phyloP scores from a whole-genome alignment of 2,329 filamentous ascomycete species.

The Drechslerella dactyloides region DNA sequence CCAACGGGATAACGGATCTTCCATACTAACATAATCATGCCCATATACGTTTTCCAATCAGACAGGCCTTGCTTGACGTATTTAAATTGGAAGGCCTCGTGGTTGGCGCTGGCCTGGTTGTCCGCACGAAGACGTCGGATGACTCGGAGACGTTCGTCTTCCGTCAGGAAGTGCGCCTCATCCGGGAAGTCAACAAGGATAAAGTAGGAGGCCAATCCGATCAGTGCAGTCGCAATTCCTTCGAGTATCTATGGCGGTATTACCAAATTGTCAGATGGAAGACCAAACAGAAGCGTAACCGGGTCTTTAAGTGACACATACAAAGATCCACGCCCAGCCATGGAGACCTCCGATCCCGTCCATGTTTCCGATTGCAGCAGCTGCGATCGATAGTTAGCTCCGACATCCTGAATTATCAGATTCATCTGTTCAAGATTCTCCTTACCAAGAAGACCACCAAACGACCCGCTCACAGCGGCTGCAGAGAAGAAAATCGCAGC shows the following conservation, averaged over 20 bases:
- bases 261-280: conserved; percentile 8
- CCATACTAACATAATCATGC: conserved; percentile 60
- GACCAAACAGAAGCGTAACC: background rate
- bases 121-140: conserved; percentile 73
- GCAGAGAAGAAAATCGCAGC: conserved; percentile 72
- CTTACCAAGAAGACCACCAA: conserved; percentile 69
- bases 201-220: conserved; percentile 74
- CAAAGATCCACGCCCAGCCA: conserved; percentile 71
- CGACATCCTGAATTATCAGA: background rate
- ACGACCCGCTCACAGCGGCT: conserved; percentile 78
- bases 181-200: conserved; percentile 84
- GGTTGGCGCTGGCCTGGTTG: conserved; percentile 74
- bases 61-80: conserved; percentile 75
- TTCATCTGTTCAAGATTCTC: background rate
- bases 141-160: conserved; percentile 73
- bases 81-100: conserved; percentile 74
- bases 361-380: conserved; percentile 74
- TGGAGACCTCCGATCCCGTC: conserved; percentile 66
- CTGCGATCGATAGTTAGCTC: conserved; percentile 55
- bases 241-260: conserved; percentile 63
- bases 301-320: conserved; percentile 20
- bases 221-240: conserved; percentile 72
- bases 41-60: conserved; percentile 84
- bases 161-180: conserved; percentile 73
- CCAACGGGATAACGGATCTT: background rate